Base-by-base conservation (phyloP, 352 stramenopile genomes). In the Phytophthora colocasiae region DNA sequence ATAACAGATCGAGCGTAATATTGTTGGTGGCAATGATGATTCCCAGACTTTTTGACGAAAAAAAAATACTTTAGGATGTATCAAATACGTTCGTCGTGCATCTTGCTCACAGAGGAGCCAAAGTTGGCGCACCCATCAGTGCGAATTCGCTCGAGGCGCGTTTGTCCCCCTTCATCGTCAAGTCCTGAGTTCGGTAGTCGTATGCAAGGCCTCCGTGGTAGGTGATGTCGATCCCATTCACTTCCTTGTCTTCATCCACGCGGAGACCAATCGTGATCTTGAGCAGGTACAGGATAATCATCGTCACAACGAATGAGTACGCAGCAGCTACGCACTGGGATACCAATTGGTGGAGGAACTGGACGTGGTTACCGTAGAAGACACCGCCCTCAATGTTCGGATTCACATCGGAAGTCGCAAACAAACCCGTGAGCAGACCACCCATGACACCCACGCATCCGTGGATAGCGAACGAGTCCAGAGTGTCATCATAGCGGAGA, bases 401-500 rank as follows among this genome's bases (percentile, higher is more conserved):
- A 57, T 87, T 88, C 27, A 86, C 75, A 2, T 87, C 46, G 10
- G 63, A 65, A 3, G 80, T 89, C 8, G 82, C 85, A 38, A 96
- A 93, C 1, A 96, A 69, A 29, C 85, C 87, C 1, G 84, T 90
- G 15, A 93, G 36, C 6, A 96, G 58, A 11, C 80, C 81, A 22
- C 87, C 87, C 11, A 78, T 73, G 45, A 91, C 76, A 6, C 87
- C 87, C 26, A 60, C 83, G 22, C 83, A 80, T 40, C 83, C 84
- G 69, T 94, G 85, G 60, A 95, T 86, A 3, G 66, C 83, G 60
- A 93, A 93, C 45, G 78, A 77, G 62, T 96, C 87, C n/a, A 96
- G 71, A 5, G 82, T 92, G 57, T 96, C 87, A 43, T 96, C 87
- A 66, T 90, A 92, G 8, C 83, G 80, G 11, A 91, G 53, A 27